Evolutionary conservation across 306 rosid species (phyloP), one percentile per base, ranked within the genome.

Genomic region (Rosa multiflora): DNA sequence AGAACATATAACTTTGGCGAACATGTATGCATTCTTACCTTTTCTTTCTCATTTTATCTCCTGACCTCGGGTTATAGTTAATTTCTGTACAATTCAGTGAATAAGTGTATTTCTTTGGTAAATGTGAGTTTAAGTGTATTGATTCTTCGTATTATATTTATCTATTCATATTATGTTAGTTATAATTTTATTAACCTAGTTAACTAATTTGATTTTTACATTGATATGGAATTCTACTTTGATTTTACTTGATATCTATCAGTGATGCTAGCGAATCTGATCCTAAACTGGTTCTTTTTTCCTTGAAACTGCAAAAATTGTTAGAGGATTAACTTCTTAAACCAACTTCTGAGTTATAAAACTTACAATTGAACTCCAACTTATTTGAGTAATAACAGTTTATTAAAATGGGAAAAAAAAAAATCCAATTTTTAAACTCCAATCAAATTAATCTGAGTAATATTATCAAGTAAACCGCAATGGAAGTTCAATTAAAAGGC

Each of bases 1-100:
- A 91, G 99, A 87, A 95, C 97, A 78, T 95, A 91, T 83, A 95
- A 95, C 79, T 92, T 95, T 44, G 99, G 99, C 4, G 97, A 92
- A 88, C 97, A 89, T 82, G 98, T 94, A 88, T 79, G 98, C 82
- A 35, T 61, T 8, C 68, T 3, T 29, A 70, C 68, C 49, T 81
- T 74, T 71, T 77, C 71, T 43, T 83, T 39, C 26, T 71, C 49
- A 71, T 53, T 15, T 32, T 77, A 21, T 53, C 17, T 32, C 77
- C 42, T 18, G 44, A 42, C 29, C 55, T 72, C 46, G 2, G 21
- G 67, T 8, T 15, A 10, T 29, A 49, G 40, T 56, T 70, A 73
- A 73, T 77, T 72, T 49, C n/a, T 73, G 43, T 14, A 43, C 42
- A 71, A 13, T 15, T 61, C 26, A 2, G 7, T 32, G 29, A 20